Base-by-base conservation (phyloP, 2,329 filamentous ascomycete species). In the Nothophoma quercina region DNA sequence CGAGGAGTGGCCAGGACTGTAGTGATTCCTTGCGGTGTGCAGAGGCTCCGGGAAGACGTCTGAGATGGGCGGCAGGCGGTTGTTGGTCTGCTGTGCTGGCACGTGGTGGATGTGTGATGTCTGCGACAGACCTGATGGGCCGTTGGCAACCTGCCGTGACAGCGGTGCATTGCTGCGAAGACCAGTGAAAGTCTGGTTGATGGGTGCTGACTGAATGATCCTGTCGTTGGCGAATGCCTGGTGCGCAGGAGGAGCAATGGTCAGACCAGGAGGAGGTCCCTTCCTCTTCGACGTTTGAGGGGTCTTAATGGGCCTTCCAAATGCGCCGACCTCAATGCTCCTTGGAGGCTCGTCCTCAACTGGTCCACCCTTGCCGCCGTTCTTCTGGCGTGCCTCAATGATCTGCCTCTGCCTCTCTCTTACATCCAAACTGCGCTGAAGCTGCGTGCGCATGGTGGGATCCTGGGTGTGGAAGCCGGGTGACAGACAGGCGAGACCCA, bases 381-480 rank as follows among this genome's bases (percentile, higher is more conserved):
- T 90, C 76, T 93, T 93, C 68, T 97, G 92, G 69, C 95, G 86
- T 28, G 91, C 88, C 76, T 98, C 95, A 64, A 99, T 99, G 63
- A 99, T 93, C 61, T 91, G 90, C 62, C 93, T 85, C 75, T 99
- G 95, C 72, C 96, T 91, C 63, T 99, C 93, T 59, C 93, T 84
- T 23, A 99, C 93, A 36, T 90, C 92, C 75, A 97, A 86, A 75
- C 95, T 98, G 63, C 93, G 87, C 76, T 98, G 92, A 45, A 99
- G 80, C 75, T 98, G 93, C 75, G 96, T 91, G 70, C 95, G 88
- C 91, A 97, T 96, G 16, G 89, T 85, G n/a, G 95, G 93, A 75
- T 99, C 92, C 66, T 98, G 90, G 13, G 95, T 98, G 62, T 96
- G 88, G 69, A 99, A 98, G 46, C 95, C 95, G 0, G 95, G 95